Percentiles rank a stretch among this genome's conserved stretches.
Evolutionary conservation across 768 basidiomycete genomes (phyloP).

Genomic region (Phaeotremella fagi): DNA sequence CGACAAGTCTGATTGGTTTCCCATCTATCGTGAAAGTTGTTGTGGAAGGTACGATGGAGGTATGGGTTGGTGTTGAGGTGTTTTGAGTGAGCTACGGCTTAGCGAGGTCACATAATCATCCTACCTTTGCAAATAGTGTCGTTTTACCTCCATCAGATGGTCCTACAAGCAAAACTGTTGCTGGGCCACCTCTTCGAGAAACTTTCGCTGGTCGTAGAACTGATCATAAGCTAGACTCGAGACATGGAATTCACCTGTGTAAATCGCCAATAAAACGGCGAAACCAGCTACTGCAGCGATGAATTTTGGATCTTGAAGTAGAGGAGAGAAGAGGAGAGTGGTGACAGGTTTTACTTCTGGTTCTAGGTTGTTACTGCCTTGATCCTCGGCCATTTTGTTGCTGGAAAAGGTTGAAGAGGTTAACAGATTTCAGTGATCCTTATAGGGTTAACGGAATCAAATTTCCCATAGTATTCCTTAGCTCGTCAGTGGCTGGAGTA

Average conservation of each 20-base stretch:
- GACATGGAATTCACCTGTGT: conserved; percentile 16
- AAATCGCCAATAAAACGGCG: conserved; percentile 17
- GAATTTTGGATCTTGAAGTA: conserved; percentile 41
- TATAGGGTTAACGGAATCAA: too few species aligned
- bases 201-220: conserved; percentile 13
- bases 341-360: conserved; percentile 35
- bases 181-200: conserved; percentile 16
- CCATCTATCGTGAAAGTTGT: conserved; percentile 23
- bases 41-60: conserved; percentile 30
- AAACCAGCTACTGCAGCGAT: conserved; percentile 27
- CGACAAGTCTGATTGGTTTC: conserved; percentile 28
- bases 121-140: conserved; percentile 39
- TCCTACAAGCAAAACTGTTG: conserved; percentile 37
- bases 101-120: conserved; percentile 1
- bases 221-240: neutral
- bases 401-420: too few species aligned
- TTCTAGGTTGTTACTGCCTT: neutral
- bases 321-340: conserved; percentile 21
- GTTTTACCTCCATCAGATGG: conserved; percentile 44
- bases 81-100: conserved; percentile 32
- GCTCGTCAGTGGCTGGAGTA: too few species aligned
- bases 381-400: too few species aligned
- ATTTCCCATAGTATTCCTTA: too few species aligned
- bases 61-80: conserved; percentile 32
- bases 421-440: too few species aligned